phyloP scores from a whole-genome alignment of 441 rosid species.

The Lepidium campestre region DNA sequence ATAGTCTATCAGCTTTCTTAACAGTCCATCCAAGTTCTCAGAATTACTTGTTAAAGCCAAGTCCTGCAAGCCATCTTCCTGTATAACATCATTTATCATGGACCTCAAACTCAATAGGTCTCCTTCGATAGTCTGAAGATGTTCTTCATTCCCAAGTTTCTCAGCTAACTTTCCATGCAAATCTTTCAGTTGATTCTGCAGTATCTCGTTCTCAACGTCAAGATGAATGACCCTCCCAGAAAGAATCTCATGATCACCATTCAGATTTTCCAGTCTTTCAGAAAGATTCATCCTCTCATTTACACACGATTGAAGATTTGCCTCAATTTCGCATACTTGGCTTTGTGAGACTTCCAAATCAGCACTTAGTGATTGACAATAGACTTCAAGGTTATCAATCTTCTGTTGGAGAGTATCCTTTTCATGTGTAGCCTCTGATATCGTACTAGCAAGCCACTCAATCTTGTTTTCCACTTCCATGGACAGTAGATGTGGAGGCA shows the following conservation, averaged over 20 bases:
- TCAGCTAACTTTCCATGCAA: slow-evolving; percentile 56
- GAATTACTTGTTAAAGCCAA: slow-evolving; percentile 40
- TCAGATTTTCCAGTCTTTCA: slow-evolving; percentile 57
- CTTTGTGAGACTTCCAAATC: slow-evolving; percentile 65
- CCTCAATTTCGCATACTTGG: slow-evolving; percentile 51
- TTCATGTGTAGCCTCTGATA: slow-evolving; percentile 63
- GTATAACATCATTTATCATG: slow-evolving; percentile 57
- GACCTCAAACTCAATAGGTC: slow-evolving; percentile 54
- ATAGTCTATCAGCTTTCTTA: slow-evolving; percentile 69
- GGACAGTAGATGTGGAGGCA: slow-evolving; percentile 72
- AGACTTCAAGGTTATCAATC: slow-evolving; percentile 59
- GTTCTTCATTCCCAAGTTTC: slow-evolving; percentile 51
- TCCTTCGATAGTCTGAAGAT: slow-evolving; percentile 38
- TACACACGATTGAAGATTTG: slow-evolving; percentile 44
- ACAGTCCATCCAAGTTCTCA: slow-evolving; percentile 61
- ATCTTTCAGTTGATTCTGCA: slow-evolving; percentile 46
- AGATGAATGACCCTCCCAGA: slow-evolving; percentile 40
- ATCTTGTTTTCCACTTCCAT: slow-evolving; percentile 82
- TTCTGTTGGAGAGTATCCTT: slow-evolving; percentile 63
- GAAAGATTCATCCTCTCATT: slow-evolving; percentile 53
- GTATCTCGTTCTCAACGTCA: slow-evolving; percentile 54
- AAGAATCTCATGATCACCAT: slow-evolving; percentile 42
- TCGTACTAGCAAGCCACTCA: slow-evolving; percentile 80
- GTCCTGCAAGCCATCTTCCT: slow-evolving; percentile 46
- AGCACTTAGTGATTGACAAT: slow-evolving; percentile 56